A percentile compares a stretch with the other conserved stretches of the same genome.
phyloP scores from a whole-genome alignment of 2,329 filamentous ascomycete genomes.

The Phaeoacremonium minimum region DNA sequence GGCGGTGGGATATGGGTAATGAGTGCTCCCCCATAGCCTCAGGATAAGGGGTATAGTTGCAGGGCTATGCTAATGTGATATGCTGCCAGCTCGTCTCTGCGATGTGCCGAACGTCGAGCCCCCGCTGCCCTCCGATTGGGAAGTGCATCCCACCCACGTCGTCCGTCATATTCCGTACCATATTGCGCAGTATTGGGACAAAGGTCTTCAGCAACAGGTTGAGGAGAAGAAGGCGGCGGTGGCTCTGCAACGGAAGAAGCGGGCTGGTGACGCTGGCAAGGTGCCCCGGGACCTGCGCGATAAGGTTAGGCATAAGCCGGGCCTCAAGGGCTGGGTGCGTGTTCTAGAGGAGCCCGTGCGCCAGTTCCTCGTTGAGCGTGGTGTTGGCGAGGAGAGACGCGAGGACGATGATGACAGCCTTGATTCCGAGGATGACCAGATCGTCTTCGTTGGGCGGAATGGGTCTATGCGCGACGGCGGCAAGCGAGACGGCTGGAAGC shows the following conservation, averaged over 20 bases:
- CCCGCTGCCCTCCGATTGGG: constrained; percentile 78
- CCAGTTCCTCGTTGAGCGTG: constrained; percentile 60
- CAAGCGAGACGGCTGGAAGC: constrained; percentile 41
- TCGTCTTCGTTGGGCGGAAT: constrained; percentile 78
- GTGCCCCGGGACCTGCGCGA: constrained; percentile 78
- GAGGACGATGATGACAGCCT: constrained; percentile 26
- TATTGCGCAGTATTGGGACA: constrained; percentile 80
- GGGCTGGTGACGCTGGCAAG: constrained; percentile 41
- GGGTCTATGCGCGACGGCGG: constrained; percentile 50
- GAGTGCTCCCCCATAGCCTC: not conserved
- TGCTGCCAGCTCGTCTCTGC: constrained; percentile 82
- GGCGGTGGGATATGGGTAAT: constrained; percentile 92
- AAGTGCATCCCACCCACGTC: constrained; percentile 75
- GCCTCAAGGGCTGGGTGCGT: constrained; percentile 74
- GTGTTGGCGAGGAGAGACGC: constrained; percentile 32
- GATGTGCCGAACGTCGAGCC: constrained; percentile 83
- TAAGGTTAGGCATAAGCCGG: constrained; percentile 74
- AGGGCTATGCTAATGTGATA: no score
- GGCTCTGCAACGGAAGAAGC: constrained; percentile 37
- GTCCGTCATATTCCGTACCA: constrained; percentile 82
- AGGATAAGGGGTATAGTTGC: no score
- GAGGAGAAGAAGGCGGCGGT: constrained; percentile 38
- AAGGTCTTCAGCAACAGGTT: constrained; percentile 43
- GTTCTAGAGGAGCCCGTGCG: constrained; percentile 82
- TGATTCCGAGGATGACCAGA: constrained; percentile 71